phyloP scores from a whole-genome alignment of 2,329 filamentous ascomycete species.

The Neospermospora avenae region DNA sequence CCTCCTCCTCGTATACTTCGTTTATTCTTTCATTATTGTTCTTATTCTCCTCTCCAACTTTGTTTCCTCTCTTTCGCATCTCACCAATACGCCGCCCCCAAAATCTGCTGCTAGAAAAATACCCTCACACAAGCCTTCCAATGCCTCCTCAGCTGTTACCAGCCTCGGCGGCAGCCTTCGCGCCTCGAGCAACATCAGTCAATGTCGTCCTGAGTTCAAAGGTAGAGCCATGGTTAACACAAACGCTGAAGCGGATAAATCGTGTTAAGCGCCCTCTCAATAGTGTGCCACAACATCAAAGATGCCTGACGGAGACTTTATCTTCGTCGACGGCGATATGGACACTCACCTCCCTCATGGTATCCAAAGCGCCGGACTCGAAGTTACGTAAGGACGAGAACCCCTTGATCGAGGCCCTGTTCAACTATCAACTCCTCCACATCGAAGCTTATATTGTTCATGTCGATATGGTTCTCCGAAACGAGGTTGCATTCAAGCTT shows the following conservation, averaged over 20 bases:
- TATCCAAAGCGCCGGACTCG: constrained; percentile 82
- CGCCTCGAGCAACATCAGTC: constrained; percentile 82
- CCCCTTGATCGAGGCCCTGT: constrained; percentile 79
- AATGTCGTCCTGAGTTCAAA: constrained; percentile 92
- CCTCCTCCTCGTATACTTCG: constrained; percentile 37
- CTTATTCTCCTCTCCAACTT: constrained; percentile 13
- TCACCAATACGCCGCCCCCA: constrained; percentile 15
- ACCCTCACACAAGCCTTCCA: constrained; percentile 7
- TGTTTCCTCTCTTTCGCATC: constrained; percentile 19
- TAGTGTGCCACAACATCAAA: constrained; percentile 91
- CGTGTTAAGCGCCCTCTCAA: constrained; percentile 95
- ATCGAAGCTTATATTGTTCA: constrained; percentile 97
- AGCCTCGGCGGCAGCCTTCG: constrained; percentile 94
- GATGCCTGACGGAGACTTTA: constrained; percentile 91
- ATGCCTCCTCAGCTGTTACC: constrained; percentile 95
- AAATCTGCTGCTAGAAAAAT: constrained; percentile 11
- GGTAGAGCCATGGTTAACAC: constrained; percentile 94
- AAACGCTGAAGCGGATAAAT: constrained; percentile 95
- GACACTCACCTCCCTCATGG: constrained; percentile 89
- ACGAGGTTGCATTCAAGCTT: constrained; percentile 97
- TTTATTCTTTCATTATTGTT: constrained; percentile 33
- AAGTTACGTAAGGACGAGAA: constrained; percentile 80
- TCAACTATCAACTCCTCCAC: constrained; percentile 91
- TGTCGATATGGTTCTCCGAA: constrained; percentile 96
- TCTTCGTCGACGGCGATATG: constrained; percentile 90